Conservation (phyloP, 345 rosid genomes). For the Moricandia arvensis region DNA sequence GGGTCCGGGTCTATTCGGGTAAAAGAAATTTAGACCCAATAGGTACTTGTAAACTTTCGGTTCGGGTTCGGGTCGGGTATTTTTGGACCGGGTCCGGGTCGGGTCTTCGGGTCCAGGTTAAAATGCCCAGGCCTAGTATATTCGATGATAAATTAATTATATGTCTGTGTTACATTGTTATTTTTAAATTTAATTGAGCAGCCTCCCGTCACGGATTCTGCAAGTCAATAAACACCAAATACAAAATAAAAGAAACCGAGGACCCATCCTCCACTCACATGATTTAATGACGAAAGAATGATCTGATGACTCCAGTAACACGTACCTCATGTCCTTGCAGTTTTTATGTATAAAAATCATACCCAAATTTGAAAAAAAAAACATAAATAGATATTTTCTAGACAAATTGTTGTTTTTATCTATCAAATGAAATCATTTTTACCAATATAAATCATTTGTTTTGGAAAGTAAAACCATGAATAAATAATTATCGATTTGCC, state of each 20-base stretch:
- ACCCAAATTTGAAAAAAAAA: too few species aligned
- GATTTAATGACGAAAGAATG: slow-evolving; percentile 8
- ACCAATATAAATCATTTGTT: too few species aligned
- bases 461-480: too few species aligned
- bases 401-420: background rate
- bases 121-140: too few species aligned
- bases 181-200: background rate
- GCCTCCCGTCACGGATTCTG: slow-evolving; percentile 20
- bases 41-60: too few species aligned
- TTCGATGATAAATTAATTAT: background rate
- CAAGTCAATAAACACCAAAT: slow-evolving; percentile 34
- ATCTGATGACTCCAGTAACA: background rate
- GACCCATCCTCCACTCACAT: slow-evolving; percentile 8
- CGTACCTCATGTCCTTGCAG: background rate
- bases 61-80: too few species aligned
- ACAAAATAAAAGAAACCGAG: slow-evolving; percentile 5
- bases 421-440: background rate
- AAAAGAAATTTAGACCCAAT: too few species aligned
- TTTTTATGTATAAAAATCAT: too few species aligned
- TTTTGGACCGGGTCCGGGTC: too few species aligned
- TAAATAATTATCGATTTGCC: too few species aligned
- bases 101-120: too few species aligned
- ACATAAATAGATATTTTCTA: background rate
- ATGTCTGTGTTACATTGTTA: background rate
- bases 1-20: too few species aligned